Percentiles rank a stretch among this genome's conserved stretches.
phyloP scores from a whole-genome alignment of 352 stramenopile genomes.

The Globisporangium paddicum region DNA sequence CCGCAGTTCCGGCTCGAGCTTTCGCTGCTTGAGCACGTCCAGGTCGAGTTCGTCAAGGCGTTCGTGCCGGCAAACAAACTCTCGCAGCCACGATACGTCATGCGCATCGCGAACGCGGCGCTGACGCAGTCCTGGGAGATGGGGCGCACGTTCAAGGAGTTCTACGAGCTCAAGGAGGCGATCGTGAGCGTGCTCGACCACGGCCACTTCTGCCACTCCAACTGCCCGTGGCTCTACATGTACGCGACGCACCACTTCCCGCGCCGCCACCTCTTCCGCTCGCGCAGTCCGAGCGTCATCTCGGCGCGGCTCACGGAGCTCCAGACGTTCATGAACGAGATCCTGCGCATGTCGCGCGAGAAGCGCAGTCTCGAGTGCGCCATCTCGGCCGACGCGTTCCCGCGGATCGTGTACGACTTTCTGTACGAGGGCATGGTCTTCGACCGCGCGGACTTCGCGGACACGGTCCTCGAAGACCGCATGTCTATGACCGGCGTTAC shows the following conservation, averaged over 20 bases:
- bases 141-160: constrained; percentile 70
- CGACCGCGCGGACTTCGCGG: constrained; percentile 56
- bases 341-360: constrained; percentile 57
- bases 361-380: constrained; percentile 56
- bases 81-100: constrained; percentile 64
- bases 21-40: constrained; percentile 65
- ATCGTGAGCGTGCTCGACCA: constrained; percentile 58
- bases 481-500: constrained; percentile 25
- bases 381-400: constrained; percentile 51
- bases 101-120: constrained; percentile 68
- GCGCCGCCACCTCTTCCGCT: constrained; percentile 67
- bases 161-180: constrained; percentile 71
- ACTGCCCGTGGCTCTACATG: constrained; percentile 86
- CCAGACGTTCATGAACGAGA: constrained; percentile 60
- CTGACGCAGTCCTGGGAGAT: constrained; percentile 78
- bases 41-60: constrained; percentile 81
- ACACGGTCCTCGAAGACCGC: constrained; percentile 51
- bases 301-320: constrained; percentile 51
- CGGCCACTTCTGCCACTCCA: constrained; percentile 74
- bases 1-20: constrained; percentile 48
- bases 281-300: constrained; percentile 59
- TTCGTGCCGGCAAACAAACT: constrained; percentile 70
- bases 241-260: constrained; percentile 76
- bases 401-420: constrained; percentile 74
- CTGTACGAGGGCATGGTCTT: constrained; percentile 83